Evolutionary conservation across 208 protist genomes (phyloP).

Genomic region (Porcisia hertigi): DNA sequence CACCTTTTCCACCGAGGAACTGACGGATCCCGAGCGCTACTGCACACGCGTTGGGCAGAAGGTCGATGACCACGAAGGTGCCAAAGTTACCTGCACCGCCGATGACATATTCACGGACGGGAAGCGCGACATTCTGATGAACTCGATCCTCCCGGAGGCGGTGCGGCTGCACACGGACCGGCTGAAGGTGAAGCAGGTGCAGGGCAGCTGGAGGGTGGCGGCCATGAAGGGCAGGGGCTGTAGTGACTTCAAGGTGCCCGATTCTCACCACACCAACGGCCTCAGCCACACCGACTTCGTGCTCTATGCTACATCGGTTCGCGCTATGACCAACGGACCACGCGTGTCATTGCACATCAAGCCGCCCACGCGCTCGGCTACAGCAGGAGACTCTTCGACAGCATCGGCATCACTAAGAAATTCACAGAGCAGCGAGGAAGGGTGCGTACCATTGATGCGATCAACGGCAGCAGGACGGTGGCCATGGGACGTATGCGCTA

Average conservation of each 20-base stretch:
- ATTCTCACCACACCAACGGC: constrained; percentile 34
- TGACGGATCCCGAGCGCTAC: constrained; percentile 35
- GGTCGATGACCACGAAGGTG: constrained; percentile 23
- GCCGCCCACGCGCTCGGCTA: constrained; percentile 89
- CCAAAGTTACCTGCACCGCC: constrained; percentile 23
- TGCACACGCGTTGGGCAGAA: constrained; percentile 43
- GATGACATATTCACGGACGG: constrained; percentile 38
- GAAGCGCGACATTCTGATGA: constrained; percentile 34
- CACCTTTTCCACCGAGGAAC: constrained; percentile 30
- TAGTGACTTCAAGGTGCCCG: constrained; percentile 13
- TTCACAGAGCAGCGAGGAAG: too few species aligned
- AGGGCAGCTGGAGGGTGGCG: constrained; percentile 18
- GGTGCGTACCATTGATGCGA: constrained; percentile 4
- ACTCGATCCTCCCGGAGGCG: constrained; percentile 46
- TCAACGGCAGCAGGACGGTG: constrained; percentile 39
- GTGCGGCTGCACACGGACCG: too few species aligned
- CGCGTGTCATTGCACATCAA: constrained; percentile 56
- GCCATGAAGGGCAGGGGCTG: constrained; percentile 3
- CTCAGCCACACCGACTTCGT: constrained; percentile 58
- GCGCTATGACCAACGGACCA: background rate
- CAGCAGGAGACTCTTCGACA: too few species aligned
- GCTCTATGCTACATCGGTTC: constrained; percentile 58
- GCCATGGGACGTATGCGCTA: constrained; percentile 55
- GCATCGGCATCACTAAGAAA: constrained; percentile 13
- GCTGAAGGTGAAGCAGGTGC: constrained; percentile 41